A percentile compares a stretch with the other conserved stretches of the same genome.
Evolutionary conservation across 1,284 basidiomycete genomes (phyloP).

Genomic region (Cutaneotrichosporon sp.): DNA sequence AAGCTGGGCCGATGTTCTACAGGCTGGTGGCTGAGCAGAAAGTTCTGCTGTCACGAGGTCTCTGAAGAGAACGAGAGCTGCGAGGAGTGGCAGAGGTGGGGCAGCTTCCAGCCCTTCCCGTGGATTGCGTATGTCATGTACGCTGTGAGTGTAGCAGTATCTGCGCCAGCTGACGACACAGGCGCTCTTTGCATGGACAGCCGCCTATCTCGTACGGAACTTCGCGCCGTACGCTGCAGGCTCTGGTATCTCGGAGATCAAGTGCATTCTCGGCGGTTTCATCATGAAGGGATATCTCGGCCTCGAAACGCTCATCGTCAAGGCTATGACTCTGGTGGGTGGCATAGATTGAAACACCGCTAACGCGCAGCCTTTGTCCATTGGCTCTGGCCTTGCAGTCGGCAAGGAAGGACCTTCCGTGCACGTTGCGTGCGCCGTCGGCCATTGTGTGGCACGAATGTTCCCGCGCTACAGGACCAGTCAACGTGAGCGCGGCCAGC

Average conservation of each 20-base stretch:
- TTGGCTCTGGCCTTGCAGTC: slow-evolving; percentile 93
- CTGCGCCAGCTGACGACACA: slow-evolving; percentile 36
- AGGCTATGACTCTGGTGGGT: slow-evolving; percentile 80
- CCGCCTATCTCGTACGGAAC: slow-evolving; percentile 79
- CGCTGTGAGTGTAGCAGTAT: slow-evolving; percentile 60
- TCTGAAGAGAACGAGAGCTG: slow-evolving; percentile 71
- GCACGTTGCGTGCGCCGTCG: slow-evolving; percentile 92
- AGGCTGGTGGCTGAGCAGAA: slow-evolving; percentile 97
- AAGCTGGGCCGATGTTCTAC: slow-evolving; percentile 95
- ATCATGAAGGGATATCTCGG: slow-evolving; percentile 93
- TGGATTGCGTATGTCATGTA: slow-evolving; percentile 85
- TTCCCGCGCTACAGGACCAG: slow-evolving; percentile 80
- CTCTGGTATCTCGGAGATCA: slow-evolving; percentile 98
- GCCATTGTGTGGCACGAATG: slow-evolving; percentile 74
- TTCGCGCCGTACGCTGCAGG: slow-evolving; percentile 95
- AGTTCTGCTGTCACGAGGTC: slow-evolving; percentile 90
- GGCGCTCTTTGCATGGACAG: slow-evolving; percentile 72
- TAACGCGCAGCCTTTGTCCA: slow-evolving; percentile 73
- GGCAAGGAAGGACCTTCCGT: slow-evolving; percentile 99
- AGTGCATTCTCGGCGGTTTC: slow-evolving; percentile 95
- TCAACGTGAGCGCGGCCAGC: slow-evolving; percentile 58
- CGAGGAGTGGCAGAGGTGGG: slow-evolving; percentile 91
- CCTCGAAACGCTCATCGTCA: slow-evolving; percentile 81
- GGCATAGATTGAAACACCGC: slow-evolving; percentile 8
- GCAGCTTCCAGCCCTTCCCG: slow-evolving; percentile 63